Evolutionary conservation across 2,329 filamentous ascomycete species (phyloP).

Genomic region (Myriosclerotinia scirpicola): DNA sequence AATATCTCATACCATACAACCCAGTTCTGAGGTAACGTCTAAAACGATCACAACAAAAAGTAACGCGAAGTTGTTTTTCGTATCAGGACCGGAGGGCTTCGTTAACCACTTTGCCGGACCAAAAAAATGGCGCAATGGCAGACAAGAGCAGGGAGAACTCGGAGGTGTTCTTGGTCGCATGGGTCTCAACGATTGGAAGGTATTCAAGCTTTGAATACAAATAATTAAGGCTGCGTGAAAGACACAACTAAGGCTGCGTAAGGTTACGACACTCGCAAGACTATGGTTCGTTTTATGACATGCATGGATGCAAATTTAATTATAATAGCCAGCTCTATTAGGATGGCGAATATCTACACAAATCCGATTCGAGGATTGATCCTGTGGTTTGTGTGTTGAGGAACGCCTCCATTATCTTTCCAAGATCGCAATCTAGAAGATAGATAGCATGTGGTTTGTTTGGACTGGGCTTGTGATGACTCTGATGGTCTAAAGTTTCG

Average conservation of each 20-base stretch:
- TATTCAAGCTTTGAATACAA: constrained; percentile 41
- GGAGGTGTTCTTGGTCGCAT: constrained; percentile 66
- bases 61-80: constrained; percentile 52
- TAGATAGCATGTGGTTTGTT: neutral
- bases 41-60: neutral
- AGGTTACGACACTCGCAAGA: neutral
- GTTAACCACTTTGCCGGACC: constrained; percentile 18
- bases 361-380: neutral
- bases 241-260: too few relatives aligned
- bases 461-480: neutral
- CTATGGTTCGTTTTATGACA: neutral
- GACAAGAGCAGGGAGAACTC: constrained; percentile 72
- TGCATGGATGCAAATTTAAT: neutral
- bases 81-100: constrained; percentile 22
- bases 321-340: neutral
- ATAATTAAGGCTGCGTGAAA: neutral
- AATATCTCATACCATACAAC: constrained; percentile 44
- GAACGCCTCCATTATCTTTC: neutral
- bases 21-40: neutral
- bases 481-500: neutral
- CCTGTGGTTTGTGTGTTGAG: neutral
- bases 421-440: neutral
- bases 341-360: neutral
- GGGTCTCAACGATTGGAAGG: constrained; percentile 43
- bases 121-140: constrained; percentile 46